Conservation (phyloP, 768 basidiomycete species). For the Pleurotus eryngii region DNA sequence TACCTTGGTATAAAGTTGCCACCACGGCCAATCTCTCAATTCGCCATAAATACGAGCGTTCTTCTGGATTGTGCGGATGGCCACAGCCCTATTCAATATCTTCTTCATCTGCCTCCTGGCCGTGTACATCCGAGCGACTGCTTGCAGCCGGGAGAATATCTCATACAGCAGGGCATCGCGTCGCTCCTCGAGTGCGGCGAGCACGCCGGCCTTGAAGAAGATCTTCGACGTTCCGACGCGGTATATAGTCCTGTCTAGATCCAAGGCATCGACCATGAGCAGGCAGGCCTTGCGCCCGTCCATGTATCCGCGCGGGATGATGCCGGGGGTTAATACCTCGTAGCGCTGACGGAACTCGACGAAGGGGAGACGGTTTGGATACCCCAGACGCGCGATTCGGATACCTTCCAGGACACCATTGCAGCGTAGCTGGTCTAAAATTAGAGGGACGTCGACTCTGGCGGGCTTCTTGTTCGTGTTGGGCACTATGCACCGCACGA, state of each 20-base stretch:
- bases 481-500: slow-evolving; percentile 97
- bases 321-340: slow-evolving; percentile 90
- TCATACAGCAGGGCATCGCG: slow-evolving; percentile 86
- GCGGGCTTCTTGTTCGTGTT: slow-evolving; percentile 90
- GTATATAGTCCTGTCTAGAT: slow-evolving; percentile 81
- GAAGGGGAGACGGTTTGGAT: slow-evolving; percentile 95
- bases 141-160: slow-evolving; percentile 86
- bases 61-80: slow-evolving; percentile 88
- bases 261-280: slow-evolving; percentile 85
- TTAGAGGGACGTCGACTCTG: slow-evolving; percentile 88
- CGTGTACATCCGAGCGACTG: slow-evolving; percentile 79
- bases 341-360: slow-evolving; percentile 97
- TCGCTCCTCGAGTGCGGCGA: slow-evolving; percentile 94
- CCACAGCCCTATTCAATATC: slow-evolving; percentile 86
- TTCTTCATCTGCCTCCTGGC: slow-evolving; percentile 92
- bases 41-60: slow-evolving; percentile 92
- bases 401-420: slow-evolving; percentile 99
- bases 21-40: slow-evolving; percentile 97
- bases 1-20: slow-evolving; percentile 95
- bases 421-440: slow-evolving; percentile 93
- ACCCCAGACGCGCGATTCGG: slow-evolving; percentile 94
- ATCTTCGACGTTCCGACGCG: slow-evolving; percentile 96
- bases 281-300: slow-evolving; percentile 94
- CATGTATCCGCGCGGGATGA: slow-evolving; percentile 95
- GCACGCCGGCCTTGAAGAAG: slow-evolving; percentile 97